Evolutionary conservation across 2,329 filamentous ascomycete genomes (phyloP), one percentile per base, ranked within the genome.

Genomic region (Rhytidhysteron rufulum): DNA sequence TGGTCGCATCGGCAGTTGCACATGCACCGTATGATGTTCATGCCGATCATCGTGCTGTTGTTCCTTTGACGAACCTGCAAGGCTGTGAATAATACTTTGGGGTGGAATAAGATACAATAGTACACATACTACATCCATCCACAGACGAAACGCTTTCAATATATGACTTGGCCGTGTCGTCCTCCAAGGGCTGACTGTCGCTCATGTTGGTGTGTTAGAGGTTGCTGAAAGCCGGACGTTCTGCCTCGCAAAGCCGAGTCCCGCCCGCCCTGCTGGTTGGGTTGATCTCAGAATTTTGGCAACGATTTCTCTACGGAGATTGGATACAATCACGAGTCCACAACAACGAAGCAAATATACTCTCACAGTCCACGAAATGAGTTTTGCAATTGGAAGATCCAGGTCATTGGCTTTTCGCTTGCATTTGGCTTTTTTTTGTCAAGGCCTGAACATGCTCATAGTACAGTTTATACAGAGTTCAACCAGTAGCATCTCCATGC

Each of bases 401-500:
- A 19, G 13, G 22, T 25, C 24, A 37, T 18, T 18, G 20, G 24
- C 35, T 25, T 21, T 32, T 33, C 29, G 37, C 20, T 39, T 32
- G 31, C 19, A 39, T 39, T 39, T n/a, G 37, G 17, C 31, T 39
- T 39, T 32, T 18, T 39, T 21, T 8, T n/a, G n/a, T n/a, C 20
- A 11, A 19, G n/a, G 8, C 25, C 35, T 29, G 24, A 46, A 47
- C 43, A 43, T 43, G 45, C 47, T 61, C 57, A 55, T 63, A 53
- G 53, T 63, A 65, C 62, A 65, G 47, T 54, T 53, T 62, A 62
- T 62, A 62, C 54, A 60, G 31, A 34, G 22, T 31, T 18, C 8
- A 15, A 9, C 17, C 29, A 31, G n/a, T 24, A 7, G 49, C 53
- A 49, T 51, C 37, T 47, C 40, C n/a, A n/a, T n/a, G n/a, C n/a